Evolutionary conservation across 352 stramenopile species (phyloP).

Genomic region (Globisporangium paddicum): DNA sequence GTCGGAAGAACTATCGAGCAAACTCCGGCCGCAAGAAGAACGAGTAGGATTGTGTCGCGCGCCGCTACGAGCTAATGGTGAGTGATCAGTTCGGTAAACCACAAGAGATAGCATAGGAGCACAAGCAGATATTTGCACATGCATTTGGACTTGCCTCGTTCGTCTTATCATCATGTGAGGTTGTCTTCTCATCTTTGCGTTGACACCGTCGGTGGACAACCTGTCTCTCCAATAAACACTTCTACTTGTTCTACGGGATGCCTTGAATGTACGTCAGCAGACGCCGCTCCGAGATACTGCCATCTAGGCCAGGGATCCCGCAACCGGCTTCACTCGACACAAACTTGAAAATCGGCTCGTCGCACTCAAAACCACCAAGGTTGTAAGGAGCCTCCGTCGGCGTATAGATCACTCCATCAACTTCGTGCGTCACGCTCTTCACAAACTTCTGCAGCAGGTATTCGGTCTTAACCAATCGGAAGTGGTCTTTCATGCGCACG

Average conservation of each 20-base stretch:
- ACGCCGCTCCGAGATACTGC: slow-evolving; percentile 71
- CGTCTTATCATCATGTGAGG: slow-evolving; percentile 5
- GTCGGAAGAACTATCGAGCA: slow-evolving; percentile 71
- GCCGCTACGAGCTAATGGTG: background rate
- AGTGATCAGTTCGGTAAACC: background rate
- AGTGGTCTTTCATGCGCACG: slow-evolving; percentile 89
- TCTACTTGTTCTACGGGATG: slow-evolving; percentile 55
- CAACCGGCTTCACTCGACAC: slow-evolving; percentile 72
- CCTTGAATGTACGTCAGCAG: slow-evolving; percentile 78
- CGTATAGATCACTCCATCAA: slow-evolving; percentile 86
- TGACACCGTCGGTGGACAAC: background rate
- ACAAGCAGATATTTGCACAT: background rate
- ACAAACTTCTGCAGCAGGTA: slow-evolving; percentile 85
- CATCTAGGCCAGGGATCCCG: slow-evolving; percentile 75
- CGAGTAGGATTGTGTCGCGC: slow-evolving; percentile 12
- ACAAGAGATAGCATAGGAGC: background rate
- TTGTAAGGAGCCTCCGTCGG: slow-evolving; percentile 81
- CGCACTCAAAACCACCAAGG: slow-evolving; percentile 77
- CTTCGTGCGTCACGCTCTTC: slow-evolving; percentile 81
- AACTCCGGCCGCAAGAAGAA: slow-evolving; percentile 60
- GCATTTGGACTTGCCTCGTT: slow-evolving; percentile 11
- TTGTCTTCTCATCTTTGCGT: background rate
- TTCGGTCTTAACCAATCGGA: slow-evolving; percentile 81
- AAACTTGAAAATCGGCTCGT: slow-evolving; percentile 88
- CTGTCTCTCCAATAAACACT: slow-evolving; percentile 11